A percentile compares a stretch with the other conserved stretches of the same genome.
These are phyloP conservation scores for Cercophora newfieldiana DNA, from an alignment of 495 filamentous ascomycete species.

Conservation along the genomic window DNA sequence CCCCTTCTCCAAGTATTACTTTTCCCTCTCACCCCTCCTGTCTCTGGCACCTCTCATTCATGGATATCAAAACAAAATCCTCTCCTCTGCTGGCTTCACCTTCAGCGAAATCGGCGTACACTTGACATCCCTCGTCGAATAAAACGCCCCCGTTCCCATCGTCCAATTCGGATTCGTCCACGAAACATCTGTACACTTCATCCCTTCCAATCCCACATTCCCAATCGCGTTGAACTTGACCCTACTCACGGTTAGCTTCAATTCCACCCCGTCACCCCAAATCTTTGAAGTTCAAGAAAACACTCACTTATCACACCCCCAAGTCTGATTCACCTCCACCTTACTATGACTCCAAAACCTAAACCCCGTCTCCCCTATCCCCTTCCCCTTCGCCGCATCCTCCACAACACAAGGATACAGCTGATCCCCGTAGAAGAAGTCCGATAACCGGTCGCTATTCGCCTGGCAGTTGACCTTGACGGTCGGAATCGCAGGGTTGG, in stretches of 20 bases:
- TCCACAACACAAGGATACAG: constrained; percentile 37
- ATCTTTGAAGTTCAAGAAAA: background rate
- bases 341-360: constrained; percentile 33
- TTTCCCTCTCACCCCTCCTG: too few relatives aligned
- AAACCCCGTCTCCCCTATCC: constrained; percentile 31
- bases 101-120: constrained; percentile 34
- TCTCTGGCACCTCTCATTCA: background rate
- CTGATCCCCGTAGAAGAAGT: constrained; percentile 49
- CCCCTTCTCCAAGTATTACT: too few relatives aligned
- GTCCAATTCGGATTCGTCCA: constrained; percentile 45
- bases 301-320: constrained; percentile 38
- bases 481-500: constrained; percentile 37
- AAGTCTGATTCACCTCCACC: constrained; percentile 45
- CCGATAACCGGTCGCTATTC: constrained; percentile 38
- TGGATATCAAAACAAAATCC: background rate
- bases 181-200: constrained; percentile 37
- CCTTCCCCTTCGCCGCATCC: background rate
- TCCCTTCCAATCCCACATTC: constrained; percentile 33
- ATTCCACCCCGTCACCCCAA: background rate
- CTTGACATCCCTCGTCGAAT: constrained; percentile 36
- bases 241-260: constrained; percentile 15
- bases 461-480: constrained; percentile 38
- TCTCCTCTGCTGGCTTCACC: constrained; percentile 30
- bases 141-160: constrained; percentile 36
- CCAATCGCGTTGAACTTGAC: constrained; percentile 35